phyloP scores from a whole-genome alignment of 2,329 filamentous ascomycete species.

The Colletotrichum cuscutae region DNA sequence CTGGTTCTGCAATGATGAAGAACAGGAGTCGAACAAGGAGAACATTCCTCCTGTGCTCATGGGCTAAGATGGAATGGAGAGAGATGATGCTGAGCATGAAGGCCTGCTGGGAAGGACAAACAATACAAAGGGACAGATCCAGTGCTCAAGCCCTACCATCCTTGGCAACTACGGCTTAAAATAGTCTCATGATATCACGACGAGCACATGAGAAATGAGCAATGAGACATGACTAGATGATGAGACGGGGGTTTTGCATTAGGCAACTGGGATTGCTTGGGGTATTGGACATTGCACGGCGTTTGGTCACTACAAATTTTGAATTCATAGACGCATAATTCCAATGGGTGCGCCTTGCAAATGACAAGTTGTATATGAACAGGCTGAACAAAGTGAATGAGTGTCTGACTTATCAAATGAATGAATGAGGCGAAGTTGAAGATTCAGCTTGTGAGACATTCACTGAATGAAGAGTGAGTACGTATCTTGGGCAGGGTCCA shows the following conservation, averaged over 20 bases:
- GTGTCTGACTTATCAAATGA: neutral
- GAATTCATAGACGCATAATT: neutral
- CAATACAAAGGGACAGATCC: neutral
- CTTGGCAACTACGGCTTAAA: neutral
- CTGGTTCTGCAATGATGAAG: neutral
- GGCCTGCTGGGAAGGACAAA: neutral
- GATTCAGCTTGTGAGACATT: neutral
- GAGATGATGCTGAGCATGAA: neutral
- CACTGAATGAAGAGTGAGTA: neutral
- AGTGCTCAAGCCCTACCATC: neutral
- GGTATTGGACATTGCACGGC: neutral
- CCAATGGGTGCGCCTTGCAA: neutral
- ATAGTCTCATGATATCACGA: neutral
- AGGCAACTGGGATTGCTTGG: neutral
- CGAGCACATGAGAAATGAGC: neutral
- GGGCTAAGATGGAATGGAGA: neutral
- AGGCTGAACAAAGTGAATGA: neutral
- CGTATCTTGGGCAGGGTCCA: slow-evolving; percentile 1
- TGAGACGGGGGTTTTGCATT: neutral
- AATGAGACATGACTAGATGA: neutral
- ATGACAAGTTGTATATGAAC: neutral
- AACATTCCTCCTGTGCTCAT: neutral
- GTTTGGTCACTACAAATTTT: neutral
- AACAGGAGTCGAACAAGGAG: neutral
- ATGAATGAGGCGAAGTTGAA: neutral